Base-by-base conservation (phyloP, 1,284 basidiomycete species). In the Neolentinus lepideus region DNA sequence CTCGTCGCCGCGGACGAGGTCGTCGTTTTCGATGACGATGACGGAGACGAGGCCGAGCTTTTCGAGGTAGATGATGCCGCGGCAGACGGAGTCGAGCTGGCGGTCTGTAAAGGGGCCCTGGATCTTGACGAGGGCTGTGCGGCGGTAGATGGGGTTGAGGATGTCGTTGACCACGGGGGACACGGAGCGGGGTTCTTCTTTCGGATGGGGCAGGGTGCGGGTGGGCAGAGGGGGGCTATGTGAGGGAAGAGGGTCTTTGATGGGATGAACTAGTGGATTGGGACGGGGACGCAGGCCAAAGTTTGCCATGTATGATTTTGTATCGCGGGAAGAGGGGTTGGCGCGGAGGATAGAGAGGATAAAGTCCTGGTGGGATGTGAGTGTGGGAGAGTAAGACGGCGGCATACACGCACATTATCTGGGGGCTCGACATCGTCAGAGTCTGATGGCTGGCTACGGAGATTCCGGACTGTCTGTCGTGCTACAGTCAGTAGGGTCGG, bases 51-150 rank as follows among this genome's bases (percentile, higher is more conserved):
- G 80, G 2, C 97, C 97, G 26, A 99, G 86, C 66, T 94, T 95
- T 70, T 96, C 92, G 52, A 99, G 83, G 67, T 98, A 94, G 52
- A 94, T 89, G 75, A 99, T 84, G 50, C 97, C 97, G 45, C 90
- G 85, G 27, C 91, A 87, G 61, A 99, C 92, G 66, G 93, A 95
- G 61, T 94, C 89, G 57, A 99, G 85, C 68, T 99, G 97, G 11
- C 87, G 80, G 70, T 97, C 90, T n/a, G 85, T 92, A 70, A 99
- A 99, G 0, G 97, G 97, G 2, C 96, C 94, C 70, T 99, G 97
- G 12, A 99, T 77, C 71, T 99, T 99, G 67, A 99, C 95, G 9
- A 99, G 83, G 1, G 94, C 94, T 1, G 93, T 94, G 56, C 91
- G 88, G 46, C 84, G 79, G 62, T 84, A 79, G 52, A 92, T 82